phyloP scores from a whole-genome alignment of 176 grass and related monocot genomes.

The Paspalum notatum region DNA sequence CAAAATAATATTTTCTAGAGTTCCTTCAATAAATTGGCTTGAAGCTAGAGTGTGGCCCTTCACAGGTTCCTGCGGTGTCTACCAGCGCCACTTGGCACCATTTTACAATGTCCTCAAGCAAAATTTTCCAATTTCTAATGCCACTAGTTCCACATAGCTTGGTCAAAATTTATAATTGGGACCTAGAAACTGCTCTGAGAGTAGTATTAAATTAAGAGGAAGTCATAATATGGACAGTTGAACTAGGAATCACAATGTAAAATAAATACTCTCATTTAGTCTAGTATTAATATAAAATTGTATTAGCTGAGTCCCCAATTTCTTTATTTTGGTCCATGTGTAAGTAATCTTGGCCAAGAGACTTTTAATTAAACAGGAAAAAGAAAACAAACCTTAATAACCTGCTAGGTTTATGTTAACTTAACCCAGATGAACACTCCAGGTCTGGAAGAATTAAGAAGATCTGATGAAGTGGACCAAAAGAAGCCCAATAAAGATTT shows the following conservation, averaged over 20 bases:
- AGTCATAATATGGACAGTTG: neutral
- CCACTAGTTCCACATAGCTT: too few species aligned
- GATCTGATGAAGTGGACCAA: neutral
- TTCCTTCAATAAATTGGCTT: too few species aligned
- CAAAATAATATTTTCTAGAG: too few species aligned
- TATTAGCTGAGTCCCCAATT: neutral
- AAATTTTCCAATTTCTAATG: too few species aligned
- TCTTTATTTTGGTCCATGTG: neutral
- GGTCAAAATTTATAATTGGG: neutral
- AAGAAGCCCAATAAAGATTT: neutral
- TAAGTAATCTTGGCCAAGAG: neutral
- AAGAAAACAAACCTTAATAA: slow-evolving; percentile 15
- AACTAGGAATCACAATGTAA: neutral
- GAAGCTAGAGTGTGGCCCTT: too few species aligned
- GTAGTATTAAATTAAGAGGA: slow-evolving; percentile 13
- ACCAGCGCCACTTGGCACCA: too few species aligned
- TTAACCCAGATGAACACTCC: neutral
- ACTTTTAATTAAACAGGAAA: neutral
- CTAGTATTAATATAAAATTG: neutral
- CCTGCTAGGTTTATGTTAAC: neutral
- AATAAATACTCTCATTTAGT: neutral
- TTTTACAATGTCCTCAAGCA: too few species aligned
- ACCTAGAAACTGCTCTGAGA: neutral
- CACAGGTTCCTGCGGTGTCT: too few species aligned
- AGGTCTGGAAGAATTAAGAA: neutral